Evolutionary conservation across 2,329 filamentous ascomycete genomes (phyloP), one percentile per base, ranked within the genome.

Genomic region (Fusarium heterosporum): DNA sequence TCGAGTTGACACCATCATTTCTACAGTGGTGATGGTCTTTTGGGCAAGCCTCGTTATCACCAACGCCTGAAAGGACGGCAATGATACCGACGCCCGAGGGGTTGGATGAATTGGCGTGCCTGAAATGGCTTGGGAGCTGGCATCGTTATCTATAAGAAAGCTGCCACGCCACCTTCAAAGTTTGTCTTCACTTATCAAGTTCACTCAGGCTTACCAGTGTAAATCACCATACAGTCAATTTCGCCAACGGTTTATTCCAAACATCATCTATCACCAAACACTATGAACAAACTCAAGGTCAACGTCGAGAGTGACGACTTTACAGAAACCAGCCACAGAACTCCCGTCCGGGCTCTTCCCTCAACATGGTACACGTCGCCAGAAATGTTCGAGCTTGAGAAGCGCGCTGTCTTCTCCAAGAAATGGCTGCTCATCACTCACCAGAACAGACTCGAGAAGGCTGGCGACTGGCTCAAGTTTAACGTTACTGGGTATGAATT

Each of bases 381-480:
- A 9, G 81, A 82, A 52, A 83, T 87, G 78, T 87, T 83, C 66
- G 80, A 87, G 67, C 81, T 87, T 0, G 85, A 87, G 71, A 77
- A 81, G 13, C 81, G 85, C 16, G 82, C 84, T 34, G 83, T 87
- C 70, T 87, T 87, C 71, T 87, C 84, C 29, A 80, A 80, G 63
- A 81, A 82, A 66, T 87, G 85, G 85, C 77, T 85, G 22, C 80
- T 86, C 43, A 80, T 83, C 32, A 87, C 85, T 51, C 80, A 88
- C 78, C 76, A 81, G 64, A 78, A 78, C 55, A 79, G 84, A 54
- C 76, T 87, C 30, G 70, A 74, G 50, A 82, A 86, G 49, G 69
- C 80, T 3, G 87, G 87, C 7, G 84, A 88, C 71, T 90, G 84
- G 75, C 78, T 87, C 41, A 80, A 82, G 26, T 88, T 82, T 61